Percentiles rank a stretch among this genome's conserved stretches.
phyloP scores from a whole-genome alignment of 371 early-diverging fungal genomes.

The Thermomucor indicae-seudaticae region DNA sequence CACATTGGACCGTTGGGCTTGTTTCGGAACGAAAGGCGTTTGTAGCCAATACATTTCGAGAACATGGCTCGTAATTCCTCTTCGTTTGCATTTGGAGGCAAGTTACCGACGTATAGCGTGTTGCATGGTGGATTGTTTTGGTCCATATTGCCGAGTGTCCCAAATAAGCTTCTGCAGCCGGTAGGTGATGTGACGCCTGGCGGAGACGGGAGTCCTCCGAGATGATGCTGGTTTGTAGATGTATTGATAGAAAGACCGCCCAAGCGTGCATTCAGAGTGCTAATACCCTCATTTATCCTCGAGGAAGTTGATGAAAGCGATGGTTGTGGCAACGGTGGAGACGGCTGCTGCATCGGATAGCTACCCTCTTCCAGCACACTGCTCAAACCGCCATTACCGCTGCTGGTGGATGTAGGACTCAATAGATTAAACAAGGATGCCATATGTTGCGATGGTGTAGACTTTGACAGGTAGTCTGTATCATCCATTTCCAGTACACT shows the following conservation, averaged over 20 bases:
- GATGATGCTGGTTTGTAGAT: not conserved
- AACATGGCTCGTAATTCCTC: slow-evolving; percentile 82
- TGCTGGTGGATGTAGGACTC: not conserved
- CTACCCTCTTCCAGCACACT: slow-evolving; percentile 8
- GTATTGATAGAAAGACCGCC: slow-evolving; percentile 13
- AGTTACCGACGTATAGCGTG: slow-evolving; percentile 94
- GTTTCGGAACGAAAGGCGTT: slow-evolving; percentile 78
- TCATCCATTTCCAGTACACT: slow-evolving; percentile 3
- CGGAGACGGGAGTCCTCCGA: slow-evolving; percentile 9
- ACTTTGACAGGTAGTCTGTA: not conserved
- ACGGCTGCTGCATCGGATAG: slow-evolving; percentile 6
- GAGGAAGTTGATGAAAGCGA: slow-evolving; percentile 5
- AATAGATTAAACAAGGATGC: too few species aligned
- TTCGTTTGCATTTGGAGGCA: slow-evolving; percentile 79
- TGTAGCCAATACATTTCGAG: slow-evolving; percentile 72
- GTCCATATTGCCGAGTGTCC: slow-evolving; percentile 30
- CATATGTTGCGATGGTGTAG: not conserved
- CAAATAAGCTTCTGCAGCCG: slow-evolving; percentile 8
- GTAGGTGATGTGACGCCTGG: slow-evolving; percentile 12
- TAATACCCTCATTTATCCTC: not conserved
- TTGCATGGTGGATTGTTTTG: slow-evolving; percentile 97
- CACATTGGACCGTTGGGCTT: slow-evolving; percentile 87
- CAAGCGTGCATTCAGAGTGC: slow-evolving; percentile 4
- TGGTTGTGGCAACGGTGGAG: slow-evolving; percentile 6
- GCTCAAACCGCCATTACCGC: not conserved